These are phyloP conservation scores for Funneliformis mosseae DNA, from an alignment of 192 early-diverging fungal genomes.

Conservation along the genomic window DNA sequence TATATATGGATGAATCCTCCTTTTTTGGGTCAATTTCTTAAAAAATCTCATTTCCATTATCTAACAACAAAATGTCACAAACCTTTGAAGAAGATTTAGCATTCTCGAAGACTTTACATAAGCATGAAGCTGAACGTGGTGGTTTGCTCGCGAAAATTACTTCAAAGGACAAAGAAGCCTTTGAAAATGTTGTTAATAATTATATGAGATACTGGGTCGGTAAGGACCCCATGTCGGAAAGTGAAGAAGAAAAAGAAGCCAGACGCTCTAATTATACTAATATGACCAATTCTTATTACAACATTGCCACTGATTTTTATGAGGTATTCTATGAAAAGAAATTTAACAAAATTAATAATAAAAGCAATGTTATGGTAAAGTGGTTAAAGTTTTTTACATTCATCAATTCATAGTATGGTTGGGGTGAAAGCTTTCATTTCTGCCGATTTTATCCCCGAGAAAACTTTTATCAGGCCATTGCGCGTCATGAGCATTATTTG, in stretches of 20 bases:
- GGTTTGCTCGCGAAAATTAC: conserved; percentile 42
- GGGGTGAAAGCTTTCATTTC: conserved; percentile 94
- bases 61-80: conserved; percentile 7
- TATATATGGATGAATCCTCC: not conserved
- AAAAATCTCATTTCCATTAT: not conserved
- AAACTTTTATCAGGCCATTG: conserved; percentile 78
- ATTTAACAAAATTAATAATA: not conserved
- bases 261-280: conserved; percentile 64
- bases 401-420: conserved; percentile 55
- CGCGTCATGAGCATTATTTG: conserved; percentile 90
- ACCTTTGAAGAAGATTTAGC: conserved; percentile 53
- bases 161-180: conserved; percentile 70
- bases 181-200: conserved; percentile 65
- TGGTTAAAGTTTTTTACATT: not conserved
- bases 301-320: conserved; percentile 84
- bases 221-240: conserved; percentile 50
- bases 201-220: conserved; percentile 76
- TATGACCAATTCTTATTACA: conserved; percentile 82
- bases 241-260: conserved; percentile 57
- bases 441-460: conserved; percentile 77
- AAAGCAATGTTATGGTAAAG: not conserved
- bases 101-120: conserved; percentile 57
- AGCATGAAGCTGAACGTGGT: conserved; percentile 43
- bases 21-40: not conserved
- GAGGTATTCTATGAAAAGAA: conserved; percentile 49